Base-by-base conservation (phyloP, 2,329 filamentous ascomycete species). In the Fusarium luffae region DNA sequence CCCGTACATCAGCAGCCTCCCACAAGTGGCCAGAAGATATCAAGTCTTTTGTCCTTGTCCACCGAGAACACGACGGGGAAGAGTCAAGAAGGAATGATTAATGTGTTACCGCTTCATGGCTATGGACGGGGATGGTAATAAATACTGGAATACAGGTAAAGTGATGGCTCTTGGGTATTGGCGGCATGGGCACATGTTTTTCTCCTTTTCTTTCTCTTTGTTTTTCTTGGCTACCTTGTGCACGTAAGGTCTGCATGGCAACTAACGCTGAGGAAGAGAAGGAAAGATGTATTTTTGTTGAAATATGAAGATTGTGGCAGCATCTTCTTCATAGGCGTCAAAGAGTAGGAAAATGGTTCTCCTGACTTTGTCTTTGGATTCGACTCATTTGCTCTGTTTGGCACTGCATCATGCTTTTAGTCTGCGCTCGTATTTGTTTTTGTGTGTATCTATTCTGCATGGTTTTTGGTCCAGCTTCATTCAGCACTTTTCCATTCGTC, bases 11-110 rank as follows among this genome's bases (percentile, higher is more conserved):
- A 60, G 56, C 46, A 55, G 40, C 56, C 48, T 56, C 49, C 28
- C 58, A 49, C 34, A 27, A 57, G 44, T 28, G 43, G 41, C 54
- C 58, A 51, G 30, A 58, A 67, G 48, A 43, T 40, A 49, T 47
- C 34, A 25, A 63, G 47, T 47, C 44, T 57, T 59, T 59, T 46
- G 34, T 58, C 52, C 13, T 48, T 40, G 34, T 46, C 10, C 43
- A 58, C 37, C 43, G 28, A 28, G 30, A 43, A 54, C 41, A 68
- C 46, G 55, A 40, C 57, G 57, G 40, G 49, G 43, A 30, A 34
- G 34, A 32, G 27, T 49, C n/a, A 67, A 60, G 60, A 66, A 52
- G 69, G 69, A 69, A 73, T 62, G 72, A 70, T 63, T 69, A 69
- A 72, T 74, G 70, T 57, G 60, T 60, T 41, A 55, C 63, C 54